Evolutionary conservation across 2,329 filamentous ascomycete species (phyloP), one percentile per base, ranked within the genome.

Genomic region (Aspergillus eucalypticola): DNA sequence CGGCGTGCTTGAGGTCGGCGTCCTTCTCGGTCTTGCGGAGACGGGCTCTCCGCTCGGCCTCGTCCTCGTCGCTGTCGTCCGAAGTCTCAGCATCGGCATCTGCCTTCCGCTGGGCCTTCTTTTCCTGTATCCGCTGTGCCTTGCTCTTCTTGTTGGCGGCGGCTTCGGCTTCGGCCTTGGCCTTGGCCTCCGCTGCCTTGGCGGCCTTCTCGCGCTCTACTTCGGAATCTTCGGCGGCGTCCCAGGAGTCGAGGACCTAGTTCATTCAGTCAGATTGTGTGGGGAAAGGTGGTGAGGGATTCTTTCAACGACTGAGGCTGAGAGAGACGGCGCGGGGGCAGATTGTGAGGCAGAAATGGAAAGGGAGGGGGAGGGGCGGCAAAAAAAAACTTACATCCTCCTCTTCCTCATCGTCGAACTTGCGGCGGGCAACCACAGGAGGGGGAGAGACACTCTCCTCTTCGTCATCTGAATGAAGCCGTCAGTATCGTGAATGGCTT

Each of bases 191-290:
- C 5, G 85, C 89, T 54, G 88, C 92, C 81, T 94, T 95, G 79
- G 90, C 90, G 27, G 86, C 91, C 83, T 98, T 99, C 79, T 97
- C 93, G 71, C 92, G 90, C 82, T 99, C 95, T 70, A 88, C 94
- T 72, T 99, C 95, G 63, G 92, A 96, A 81, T 99, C 95, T 73
- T 98, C 95, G 68, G 91, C 93, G 60, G 91, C 94, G 72, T 98
- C 93, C 95, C 95, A 99, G 35, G 91, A 94, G 62, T 99, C 95
- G 73, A 97, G 86, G 59, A 98, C 91, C 89, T 96, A 66, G 60
- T 48, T 52, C 19, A n/a, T 41, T 58, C 41, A 23, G 41, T 44
- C 41, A 44, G 19, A 19, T 44, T 6, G 4, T 13, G 15, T 15
- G 25, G 10, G 15, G 11, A n/a, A 7, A 44, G 3, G 8, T 13